Evolutionary conservation across 73 alveolate genomes (phyloP).

Genomic region (Paramecium biaurelia): DNA sequence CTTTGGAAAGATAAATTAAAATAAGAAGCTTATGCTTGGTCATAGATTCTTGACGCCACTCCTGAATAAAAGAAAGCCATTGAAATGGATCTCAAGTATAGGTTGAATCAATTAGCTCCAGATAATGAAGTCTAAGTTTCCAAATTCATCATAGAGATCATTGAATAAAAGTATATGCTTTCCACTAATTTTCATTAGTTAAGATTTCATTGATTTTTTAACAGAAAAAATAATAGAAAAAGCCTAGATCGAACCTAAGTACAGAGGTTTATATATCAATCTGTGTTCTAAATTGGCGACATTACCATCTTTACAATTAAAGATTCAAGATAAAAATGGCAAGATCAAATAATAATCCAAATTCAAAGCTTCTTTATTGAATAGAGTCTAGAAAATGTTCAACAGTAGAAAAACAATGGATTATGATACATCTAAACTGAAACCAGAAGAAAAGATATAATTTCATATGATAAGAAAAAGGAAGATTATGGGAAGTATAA

Average conservation of each 20-base stretch:
- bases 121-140: not conserved
- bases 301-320: not conserved
- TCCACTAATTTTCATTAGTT: not conserved
- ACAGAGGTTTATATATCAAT: not conserved
- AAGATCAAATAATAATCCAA: not conserved
- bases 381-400: not conserved
- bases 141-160: not conserved
- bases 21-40: not conserved
- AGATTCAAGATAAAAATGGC: not conserved
- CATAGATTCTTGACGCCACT: not conserved
- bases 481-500: not conserved
- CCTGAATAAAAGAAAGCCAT: not conserved
- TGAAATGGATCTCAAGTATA: not conserved
- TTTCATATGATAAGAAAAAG: not conserved
- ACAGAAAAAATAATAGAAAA: not conserved
- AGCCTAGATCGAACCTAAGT: not conserved
- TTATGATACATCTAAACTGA: not conserved
- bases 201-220: not conserved
- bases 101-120: slow-evolving; percentile 4
- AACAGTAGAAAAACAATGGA: not conserved
- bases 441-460: not conserved
- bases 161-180: not conserved
- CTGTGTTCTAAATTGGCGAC: not conserved
- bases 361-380: not conserved
- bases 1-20: not conserved